Base-by-base conservation (phyloP, 140 eudicot species). In the Oenanthe javanica region DNA sequence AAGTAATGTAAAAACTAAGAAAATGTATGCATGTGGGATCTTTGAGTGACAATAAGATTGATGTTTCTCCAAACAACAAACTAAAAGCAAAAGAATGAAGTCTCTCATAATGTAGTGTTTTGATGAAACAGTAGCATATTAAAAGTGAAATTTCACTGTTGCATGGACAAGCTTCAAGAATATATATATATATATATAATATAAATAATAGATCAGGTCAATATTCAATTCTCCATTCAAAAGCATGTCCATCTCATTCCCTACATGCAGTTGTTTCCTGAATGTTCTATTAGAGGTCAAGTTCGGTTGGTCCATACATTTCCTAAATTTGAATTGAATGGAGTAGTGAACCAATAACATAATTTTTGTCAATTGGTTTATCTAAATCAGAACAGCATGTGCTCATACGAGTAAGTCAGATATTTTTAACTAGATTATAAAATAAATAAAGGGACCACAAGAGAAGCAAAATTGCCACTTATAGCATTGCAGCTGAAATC, bases 401-500 rank as follows among this genome's bases (percentile, higher is more conserved):
- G 12, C 67, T 8, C 14, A 59, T 2, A 61, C 36, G n/a, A n/a
- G 69, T n/a, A 61, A 61, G 23, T n/a, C 0, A n/a, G 23, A 8
- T 61, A 8, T 59, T 21, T 51, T 9, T n/a, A 9, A 25, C 11
- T 23, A 10, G 11, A n/a, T 9, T n/a, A 8, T 3, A 61, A 52
- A 6, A 57, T 16, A 57, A 55, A 55, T 55, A 16, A 55, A n/a
- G 66, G 27, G 21, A 19, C 66, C 4, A 61, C 10, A 21, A 36
- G 69, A 61, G 31, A 61, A n/a, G 69, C 69, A 61, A 61, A n/a
- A 31, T 61, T 61, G 69, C 15, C 36, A 61, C 69, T 59, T 9
- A n/a, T n/a, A 61, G 69, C 69, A 61, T 61, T 61, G 69, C 69
- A 61, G 69, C 36, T n/a, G 69, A 61, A 61, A 61, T n/a, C 36